Evolutionary conservation across 2,329 filamentous ascomycete species (phyloP).

Genomic region (Sarocladium strictum): DNA sequence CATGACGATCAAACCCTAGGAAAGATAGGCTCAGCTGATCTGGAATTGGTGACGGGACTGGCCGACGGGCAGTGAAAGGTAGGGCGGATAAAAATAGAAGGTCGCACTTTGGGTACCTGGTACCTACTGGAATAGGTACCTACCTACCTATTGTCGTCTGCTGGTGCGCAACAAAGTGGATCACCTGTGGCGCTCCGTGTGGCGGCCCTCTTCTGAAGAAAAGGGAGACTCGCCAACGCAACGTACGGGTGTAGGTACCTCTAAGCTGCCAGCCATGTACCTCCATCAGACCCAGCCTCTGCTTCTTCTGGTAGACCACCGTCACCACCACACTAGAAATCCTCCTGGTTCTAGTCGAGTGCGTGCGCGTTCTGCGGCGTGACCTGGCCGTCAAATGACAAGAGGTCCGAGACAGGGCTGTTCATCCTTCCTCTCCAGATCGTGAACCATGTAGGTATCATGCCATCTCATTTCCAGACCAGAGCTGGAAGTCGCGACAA

Average conservation of each 20-base stretch:
- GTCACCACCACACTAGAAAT: too few relatives aligned
- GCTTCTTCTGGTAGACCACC: not conserved
- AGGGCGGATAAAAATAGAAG: not conserved
- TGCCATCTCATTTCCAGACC: not conserved
- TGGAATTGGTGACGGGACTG: not conserved
- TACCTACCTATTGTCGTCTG: not conserved
- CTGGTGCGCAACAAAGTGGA: not conserved
- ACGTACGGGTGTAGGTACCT: not conserved
- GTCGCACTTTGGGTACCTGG: not conserved
- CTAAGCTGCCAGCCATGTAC: not conserved
- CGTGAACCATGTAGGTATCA: not conserved
- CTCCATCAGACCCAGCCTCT: not conserved
- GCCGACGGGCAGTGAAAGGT: not conserved
- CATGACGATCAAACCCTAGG: not conserved
- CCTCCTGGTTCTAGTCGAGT: too few relatives aligned
- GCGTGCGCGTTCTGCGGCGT: not conserved
- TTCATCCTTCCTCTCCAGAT: not conserved
- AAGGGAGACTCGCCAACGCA: not conserved
- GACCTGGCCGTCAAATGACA: not conserved
- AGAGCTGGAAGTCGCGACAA: not conserved
- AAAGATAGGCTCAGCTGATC: not conserved
- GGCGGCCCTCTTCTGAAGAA: not conserved
- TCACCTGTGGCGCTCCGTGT: not conserved
- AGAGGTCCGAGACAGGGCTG: constrained; percentile 2
- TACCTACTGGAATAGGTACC: too few relatives aligned